Base-by-base conservation (phyloP, 73 alveolate genomes). In the Paramecium sexaurelia region DNA sequence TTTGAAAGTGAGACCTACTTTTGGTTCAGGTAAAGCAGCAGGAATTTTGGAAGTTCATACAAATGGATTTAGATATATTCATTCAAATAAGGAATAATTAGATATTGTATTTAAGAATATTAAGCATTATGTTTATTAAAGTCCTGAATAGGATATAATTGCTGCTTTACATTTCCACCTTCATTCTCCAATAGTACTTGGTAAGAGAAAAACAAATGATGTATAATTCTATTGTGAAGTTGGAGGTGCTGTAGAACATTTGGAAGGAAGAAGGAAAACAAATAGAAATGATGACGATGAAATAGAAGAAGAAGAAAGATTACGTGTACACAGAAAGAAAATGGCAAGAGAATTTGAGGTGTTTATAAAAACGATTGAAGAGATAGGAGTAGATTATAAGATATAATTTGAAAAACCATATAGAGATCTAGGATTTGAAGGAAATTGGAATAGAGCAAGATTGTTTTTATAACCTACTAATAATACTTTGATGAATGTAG, bases 291-390 rank as follows among this genome's bases (percentile, higher is more conserved):
- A 98, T 86, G 94, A 94, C 89, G 99, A 98, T 51, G 99, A 98
- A 92, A 93, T 96, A 67, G 99, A 98, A 88, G 95, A 96, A 92
- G 99, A 98, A 87, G 95, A 96, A 92, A 96, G 96, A 90, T 99
- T 95, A 86, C 91, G 97, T 85, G 92, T 94, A 90, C 94, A 91
- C 55, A 97, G 95, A 75, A 95, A 87, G 61, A 94, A 92, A 83
- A 95, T 97, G 68, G 96, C 95, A 66, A 94, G 84, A 82, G 97
- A 93, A 84, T 97, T 97, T 87, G 94, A 95, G 51, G 95, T 92
- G 6, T 96, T 97, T 87, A 71, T 93, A 47, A 95, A 96, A 61
- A 90, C 78, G 40, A 95, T 96, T 51, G 98, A 97, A 85, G 96
- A 87, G 19, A 85, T 92, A 55, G 96, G 91, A 43, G 19, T 32